phyloP scores from a whole-genome alignment of 805 yeast species.

The Lipomyces yamanashiensis region DNA sequence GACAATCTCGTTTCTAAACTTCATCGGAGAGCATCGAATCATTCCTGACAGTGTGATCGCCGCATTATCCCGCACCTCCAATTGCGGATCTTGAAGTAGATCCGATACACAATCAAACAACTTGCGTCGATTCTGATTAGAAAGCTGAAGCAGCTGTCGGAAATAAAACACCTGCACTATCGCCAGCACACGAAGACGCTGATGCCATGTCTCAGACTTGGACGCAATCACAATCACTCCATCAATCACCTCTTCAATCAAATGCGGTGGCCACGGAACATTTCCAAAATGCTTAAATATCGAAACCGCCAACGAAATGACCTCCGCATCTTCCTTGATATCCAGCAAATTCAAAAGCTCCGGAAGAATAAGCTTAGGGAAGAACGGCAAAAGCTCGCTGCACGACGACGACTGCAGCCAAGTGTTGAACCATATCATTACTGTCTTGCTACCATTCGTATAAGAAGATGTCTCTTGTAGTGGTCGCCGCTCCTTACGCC shows the following conservation, averaged over 20 bases:
- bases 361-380: slow-evolving; percentile 64
- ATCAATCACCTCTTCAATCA: slow-evolving; percentile 51
- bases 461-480: slow-evolving; percentile 50
- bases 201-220: slow-evolving; percentile 57
- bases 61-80: slow-evolving; percentile 77
- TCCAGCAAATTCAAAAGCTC: slow-evolving; percentile 65
- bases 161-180: slow-evolving; percentile 74
- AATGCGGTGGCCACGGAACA: slow-evolving; percentile 51
- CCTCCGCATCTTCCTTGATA: slow-evolving; percentile 79
- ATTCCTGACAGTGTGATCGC: slow-evolving; percentile 78
- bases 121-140: slow-evolving; percentile 51
- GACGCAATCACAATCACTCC: slow-evolving; percentile 51
- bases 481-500: slow-evolving; percentile 30
- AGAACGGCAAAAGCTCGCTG: slow-evolving; percentile 56
- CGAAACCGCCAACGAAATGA: slow-evolving; percentile 51
- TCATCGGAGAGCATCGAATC: slow-evolving; percentile 63
- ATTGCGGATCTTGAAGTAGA: slow-evolving; percentile 63
- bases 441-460: slow-evolving; percentile 66
- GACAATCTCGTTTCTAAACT: slow-evolving; percentile 50
- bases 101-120: slow-evolving; percentile 59
- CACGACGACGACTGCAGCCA: slow-evolving; percentile 61
- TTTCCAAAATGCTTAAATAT: slow-evolving; percentile 55
- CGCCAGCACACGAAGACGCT: slow-evolving; percentile 66
- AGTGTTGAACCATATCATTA: slow-evolving; percentile 62
- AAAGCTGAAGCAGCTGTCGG: slow-evolving; percentile 63